Evolutionary conservation across 2,329 filamentous ascomycete genomes (phyloP), one percentile per base, ranked within the genome.

Genomic region (Aureobasidium melanogenum): DNA sequence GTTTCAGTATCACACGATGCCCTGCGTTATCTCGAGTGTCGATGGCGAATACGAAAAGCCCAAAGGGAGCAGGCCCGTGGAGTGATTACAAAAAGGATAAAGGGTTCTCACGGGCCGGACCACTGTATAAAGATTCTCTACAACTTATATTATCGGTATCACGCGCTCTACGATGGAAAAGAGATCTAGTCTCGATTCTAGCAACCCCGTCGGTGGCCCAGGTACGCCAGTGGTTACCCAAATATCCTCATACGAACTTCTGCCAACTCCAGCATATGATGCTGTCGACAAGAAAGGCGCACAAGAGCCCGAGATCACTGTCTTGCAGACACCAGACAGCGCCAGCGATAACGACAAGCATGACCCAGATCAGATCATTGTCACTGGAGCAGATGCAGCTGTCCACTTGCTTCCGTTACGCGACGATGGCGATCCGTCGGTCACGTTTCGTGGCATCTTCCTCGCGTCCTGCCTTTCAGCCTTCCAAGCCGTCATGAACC

Each of bases 401-500:
- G 60, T 63, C 0, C 74, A 83, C 57, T 67, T 84, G 24, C 68
- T 84, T 3, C 74, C 82, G 0, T 63, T 83, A 58, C 44, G 82
- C 5, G 82, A 84, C 65, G 82, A 84, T 60, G 67, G 70, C n/a
- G 79, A 84, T 30, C 69, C 70, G 0, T 72, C 80, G 2, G 66
- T 84, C 64, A 84, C 80, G 0, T 81, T 84, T 62, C 79, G 82
- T 41, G 77, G 79, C 55, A 62, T 84, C 5, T 66, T 84, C 39
- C 64, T 84, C 50, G 79, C 80, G 1, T 79, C 79, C 0, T 64
- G 68, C 2, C 74, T 84, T 4, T 74, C 80, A 0, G 76, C 74
- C 12, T 84, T 84, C 65, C 80, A 83, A 64, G 78, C 81, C 26
- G 77, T 80, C 46, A 81, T 84, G 78, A 74, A 71, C 55, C 80